Base-by-base conservation (phyloP, 768 basidiomycete genomes). In the Pleurotus giganteus region DNA sequence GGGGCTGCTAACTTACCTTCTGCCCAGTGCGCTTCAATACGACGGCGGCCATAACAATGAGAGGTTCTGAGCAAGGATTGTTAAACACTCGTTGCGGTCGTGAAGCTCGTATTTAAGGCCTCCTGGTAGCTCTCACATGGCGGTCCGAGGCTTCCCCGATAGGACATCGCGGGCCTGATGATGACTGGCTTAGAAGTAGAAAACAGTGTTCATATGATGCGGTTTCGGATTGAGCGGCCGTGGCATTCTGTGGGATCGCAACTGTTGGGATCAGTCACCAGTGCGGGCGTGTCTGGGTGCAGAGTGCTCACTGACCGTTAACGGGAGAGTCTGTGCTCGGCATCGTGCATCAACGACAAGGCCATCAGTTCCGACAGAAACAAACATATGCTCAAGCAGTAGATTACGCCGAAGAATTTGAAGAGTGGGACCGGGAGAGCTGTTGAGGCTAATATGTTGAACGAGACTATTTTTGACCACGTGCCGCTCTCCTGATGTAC, bases 11-110 rank as follows among this genome's bases (percentile, higher is more conserved):
- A 32, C 21, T 19, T 13, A 78, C 86, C 79, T 85, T 81, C 57
- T 80, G 77, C 15, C 76, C 79, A 42, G 84, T 88, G 61, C 83
- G 73, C 66, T 81, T 82, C 66, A 88, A 69, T 19, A 71, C 67
- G 66, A 84, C 59, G 52, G 80, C 64, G 45, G 81, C 69, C 83
- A 86, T 86, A 57, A 32, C 54, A 21, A 29, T 56, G 12, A 31
- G 36, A 34, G 15, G 47, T 32, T 47, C 17, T 47, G 34, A 13
- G 21, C 15, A 47, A 42, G 39, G 28, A 54, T 12, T n/a, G n/a
- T 28, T 56, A 23, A 44, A 21, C 45, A 51, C 39, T 32, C 15
- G 28, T 9, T 28, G 6, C 39, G 26, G n/a, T 21, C 15, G 31
- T 8, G 23, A 15, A 11, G 26, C 11, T 27, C 24, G 34, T 51